Base-by-base conservation (phyloP, 148 eudicot genomes). In the Camellia sinensis region DNA sequence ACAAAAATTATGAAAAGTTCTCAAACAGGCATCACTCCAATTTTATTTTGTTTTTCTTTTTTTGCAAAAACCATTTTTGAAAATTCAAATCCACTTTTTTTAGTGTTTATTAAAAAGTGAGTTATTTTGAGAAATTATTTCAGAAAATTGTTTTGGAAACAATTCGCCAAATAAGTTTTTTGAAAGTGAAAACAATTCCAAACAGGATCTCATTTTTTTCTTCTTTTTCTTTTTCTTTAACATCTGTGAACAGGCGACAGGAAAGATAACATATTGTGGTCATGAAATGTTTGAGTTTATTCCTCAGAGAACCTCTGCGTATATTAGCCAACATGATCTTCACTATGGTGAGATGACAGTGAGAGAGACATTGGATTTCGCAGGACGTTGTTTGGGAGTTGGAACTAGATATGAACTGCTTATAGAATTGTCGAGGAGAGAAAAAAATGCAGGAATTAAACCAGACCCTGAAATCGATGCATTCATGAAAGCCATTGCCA, bases 321-420 rank as follows among this genome's bases (percentile, higher is more conserved):
- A 87, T 61, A 87, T 87, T 22, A 81, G 90, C 77, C 90, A 87
- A 69, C 76, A 87, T 80, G 90, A 87, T 79, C 88, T 87, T 83
- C 90, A 87, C 72, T 86, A 87, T 67, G 90, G 88, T 48, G 90
- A 87, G 69, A 83, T 87, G 87, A 87, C 90, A n/a, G 90, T 84
- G 0, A 83, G 90, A 53, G 90, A 87, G 80, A 87, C 87, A 18
- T 57, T 87, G 67, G 88, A 87, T 72, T 87, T 85, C 45, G 74
- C 90, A 4, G 86, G 86, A 22, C 88, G 86, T 50, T 87, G 84
- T 70, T 80, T 85, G 68, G 90, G 90, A 59, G 86, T 85, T 12
- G 87, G 90, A 17, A 71, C 86, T 8, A 72, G 87, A 63, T 85
- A 87, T 54, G 87, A 87, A 50, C 77, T 87, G 18, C 81, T 87